phyloP scores from a whole-genome alignment of 2,329 filamentous ascomycete genomes.

The Annulohypoxylon truncatum region DNA sequence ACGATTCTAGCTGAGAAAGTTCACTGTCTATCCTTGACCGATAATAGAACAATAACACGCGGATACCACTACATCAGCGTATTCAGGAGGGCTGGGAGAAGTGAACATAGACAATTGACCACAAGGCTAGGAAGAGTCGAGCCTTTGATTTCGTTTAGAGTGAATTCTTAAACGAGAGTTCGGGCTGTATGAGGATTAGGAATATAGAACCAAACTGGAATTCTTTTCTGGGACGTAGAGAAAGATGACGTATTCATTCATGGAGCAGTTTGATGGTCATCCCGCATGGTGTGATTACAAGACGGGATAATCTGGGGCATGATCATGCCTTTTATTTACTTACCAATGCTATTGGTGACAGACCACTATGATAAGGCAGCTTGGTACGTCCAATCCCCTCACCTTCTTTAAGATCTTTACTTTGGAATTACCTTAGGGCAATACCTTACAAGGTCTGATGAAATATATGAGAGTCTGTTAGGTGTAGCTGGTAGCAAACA shows the following conservation, averaged over 20 bases:
- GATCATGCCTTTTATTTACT: not conserved
- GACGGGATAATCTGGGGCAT: not conserved
- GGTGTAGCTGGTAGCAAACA: not conserved
- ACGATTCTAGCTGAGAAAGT: not conserved
- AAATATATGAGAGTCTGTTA: not conserved
- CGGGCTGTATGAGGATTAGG: constrained; percentile 37
- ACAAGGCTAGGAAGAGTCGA: constrained; percentile 54
- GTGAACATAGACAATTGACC: constrained; percentile 50
- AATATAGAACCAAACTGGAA: not conserved
- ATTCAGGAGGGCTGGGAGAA: constrained; percentile 55
- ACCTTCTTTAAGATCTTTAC: not conserved
- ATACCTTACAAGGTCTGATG: not conserved
- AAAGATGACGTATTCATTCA: not conserved
- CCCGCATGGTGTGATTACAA: not conserved
- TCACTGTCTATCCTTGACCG: not conserved
- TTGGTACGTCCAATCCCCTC: not conserved
- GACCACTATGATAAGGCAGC: not conserved
- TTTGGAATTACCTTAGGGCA: not conserved
- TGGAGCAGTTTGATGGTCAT: not conserved
- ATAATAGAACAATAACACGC: not conserved
- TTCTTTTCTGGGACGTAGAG: constrained; percentile 11
- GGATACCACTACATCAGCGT: constrained; percentile 46
- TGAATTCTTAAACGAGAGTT: constrained; percentile 53
- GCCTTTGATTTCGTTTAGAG: constrained; percentile 54
- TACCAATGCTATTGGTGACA: not conserved